Evolutionary conservation across 1,284 basidiomycete genomes (phyloP).

Genomic region (Exobasidium cylindrosporum): DNA sequence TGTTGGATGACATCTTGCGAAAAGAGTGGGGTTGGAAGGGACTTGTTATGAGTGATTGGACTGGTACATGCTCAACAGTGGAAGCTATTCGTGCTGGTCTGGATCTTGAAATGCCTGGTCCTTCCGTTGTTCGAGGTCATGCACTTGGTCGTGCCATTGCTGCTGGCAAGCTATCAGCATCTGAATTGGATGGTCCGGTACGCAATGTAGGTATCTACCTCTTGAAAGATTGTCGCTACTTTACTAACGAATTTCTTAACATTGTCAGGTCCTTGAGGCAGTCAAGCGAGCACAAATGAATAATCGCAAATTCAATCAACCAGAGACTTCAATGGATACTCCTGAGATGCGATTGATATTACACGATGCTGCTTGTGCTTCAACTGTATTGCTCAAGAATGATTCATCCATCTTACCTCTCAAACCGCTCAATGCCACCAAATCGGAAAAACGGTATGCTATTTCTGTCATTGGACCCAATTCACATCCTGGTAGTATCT

Average conservation of each 20-base stretch:
- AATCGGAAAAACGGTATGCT: not conserved
- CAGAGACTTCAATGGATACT: not conserved
- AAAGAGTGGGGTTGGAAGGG: constrained; percentile 73
- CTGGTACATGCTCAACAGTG: not conserved
- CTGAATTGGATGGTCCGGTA: not conserved
- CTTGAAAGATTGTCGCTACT: too few species aligned
- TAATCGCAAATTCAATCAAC: not conserved
- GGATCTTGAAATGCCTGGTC: constrained; percentile 16
- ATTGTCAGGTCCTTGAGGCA: not conserved
- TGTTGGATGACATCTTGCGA: constrained; percentile 67
- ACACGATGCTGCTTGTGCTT: not conserved
- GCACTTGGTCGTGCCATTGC: not conserved
- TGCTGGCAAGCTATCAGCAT: not conserved
- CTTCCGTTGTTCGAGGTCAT: not conserved
- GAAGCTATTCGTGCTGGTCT: not conserved
- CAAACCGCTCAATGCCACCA: not conserved
- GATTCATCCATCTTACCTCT: not conserved
- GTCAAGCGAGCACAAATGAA: not conserved
- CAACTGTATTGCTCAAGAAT: not conserved
- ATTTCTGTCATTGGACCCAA: not conserved
- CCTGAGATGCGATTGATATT: not conserved
- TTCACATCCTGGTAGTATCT: not conserved
- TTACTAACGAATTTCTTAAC: too few species aligned
- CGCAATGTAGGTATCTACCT: not conserved
- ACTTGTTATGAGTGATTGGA: constrained; percentile 58